Conservation (phyloP, 2,329 filamentous ascomycete species). For the Cordyceps cicadae region DNA sequence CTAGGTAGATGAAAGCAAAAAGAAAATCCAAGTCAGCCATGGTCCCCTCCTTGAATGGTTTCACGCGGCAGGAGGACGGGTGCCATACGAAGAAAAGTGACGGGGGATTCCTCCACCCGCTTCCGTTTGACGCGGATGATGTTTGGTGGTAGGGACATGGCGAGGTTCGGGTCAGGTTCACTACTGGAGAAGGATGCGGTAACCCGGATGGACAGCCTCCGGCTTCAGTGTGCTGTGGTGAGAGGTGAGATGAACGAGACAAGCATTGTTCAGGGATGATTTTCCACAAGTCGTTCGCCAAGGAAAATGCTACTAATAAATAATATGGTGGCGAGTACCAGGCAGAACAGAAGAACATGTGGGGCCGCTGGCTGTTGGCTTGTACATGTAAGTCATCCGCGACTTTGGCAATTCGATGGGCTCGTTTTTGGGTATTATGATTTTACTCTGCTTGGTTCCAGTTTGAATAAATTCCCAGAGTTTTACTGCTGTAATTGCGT, state of each 20-base stretch:
- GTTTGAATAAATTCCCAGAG: too few relatives aligned
- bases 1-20: conserved; percentile 21
- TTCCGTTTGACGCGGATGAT: conserved; percentile 56
- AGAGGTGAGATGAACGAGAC: not conserved
- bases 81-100: conserved; percentile 46
- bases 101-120: conserved; percentile 43
- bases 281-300: not conserved
- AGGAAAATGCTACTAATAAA: too few relatives aligned
- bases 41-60: not conserved
- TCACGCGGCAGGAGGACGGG: not conserved
- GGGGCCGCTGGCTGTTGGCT: not conserved
- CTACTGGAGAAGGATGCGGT: not conserved
- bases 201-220: not conserved
- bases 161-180: not conserved
- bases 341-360: too few relatives aligned
- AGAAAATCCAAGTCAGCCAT: not conserved
- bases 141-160: conserved; percentile 50
- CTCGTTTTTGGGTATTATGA: not conserved
- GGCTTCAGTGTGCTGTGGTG: not conserved
- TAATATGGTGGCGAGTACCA: too few relatives aligned
- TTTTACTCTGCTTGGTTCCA: not conserved
- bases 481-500: too few relatives aligned
- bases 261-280: not conserved
- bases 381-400: not conserved
- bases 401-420: not conserved